Conservation (phyloP, 179 eudicot species). For the Camellia oleifera region DNA sequence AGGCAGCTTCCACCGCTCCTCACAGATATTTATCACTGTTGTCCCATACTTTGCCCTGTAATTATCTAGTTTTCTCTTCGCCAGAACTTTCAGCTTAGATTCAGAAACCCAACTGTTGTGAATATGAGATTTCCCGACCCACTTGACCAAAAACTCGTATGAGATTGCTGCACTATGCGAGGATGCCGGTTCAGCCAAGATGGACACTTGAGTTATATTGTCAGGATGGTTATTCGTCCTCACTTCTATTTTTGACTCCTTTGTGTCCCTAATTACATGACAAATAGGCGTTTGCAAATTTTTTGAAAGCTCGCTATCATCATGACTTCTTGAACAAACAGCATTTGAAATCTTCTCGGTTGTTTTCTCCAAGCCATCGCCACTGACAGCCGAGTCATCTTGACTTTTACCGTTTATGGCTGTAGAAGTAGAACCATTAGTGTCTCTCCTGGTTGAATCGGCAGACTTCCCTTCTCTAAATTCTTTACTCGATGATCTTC, state of each 20-base stretch:
- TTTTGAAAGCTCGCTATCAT: constrained; percentile 6
- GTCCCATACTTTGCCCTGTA: constrained; percentile 89
- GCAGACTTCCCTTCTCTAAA: constrained; percentile 31
- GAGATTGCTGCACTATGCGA: constrained; percentile 27
- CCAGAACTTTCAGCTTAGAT: constrained; percentile 68
- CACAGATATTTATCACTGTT: constrained; percentile 59
- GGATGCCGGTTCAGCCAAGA: constrained; percentile 26
- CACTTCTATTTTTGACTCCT: constrained; percentile 28
- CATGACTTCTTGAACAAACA: background rate
- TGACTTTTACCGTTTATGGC: constrained; percentile 21
- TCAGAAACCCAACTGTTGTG: constrained; percentile 91
- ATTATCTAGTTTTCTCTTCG: constrained; percentile 92
- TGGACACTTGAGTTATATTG: constrained; percentile 22
- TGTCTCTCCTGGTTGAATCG: constrained; percentile 30
- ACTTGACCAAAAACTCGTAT: constrained; percentile 84
- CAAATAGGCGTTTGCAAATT: constrained; percentile 17
- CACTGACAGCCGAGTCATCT: constrained; percentile 20
- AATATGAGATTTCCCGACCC: constrained; percentile 92
- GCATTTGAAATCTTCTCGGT: constrained; percentile 10
- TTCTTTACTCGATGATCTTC: constrained; percentile 43
- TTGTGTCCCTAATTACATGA: constrained; percentile 27
- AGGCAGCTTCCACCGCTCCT: constrained; percentile 85
- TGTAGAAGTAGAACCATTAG: constrained; percentile 23
- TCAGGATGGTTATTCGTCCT: constrained; percentile 20
- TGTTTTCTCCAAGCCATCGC: constrained; percentile 24